phyloP scores from a whole-genome alignment of 208 protist genomes.

The Angomonas deanei region DNA sequence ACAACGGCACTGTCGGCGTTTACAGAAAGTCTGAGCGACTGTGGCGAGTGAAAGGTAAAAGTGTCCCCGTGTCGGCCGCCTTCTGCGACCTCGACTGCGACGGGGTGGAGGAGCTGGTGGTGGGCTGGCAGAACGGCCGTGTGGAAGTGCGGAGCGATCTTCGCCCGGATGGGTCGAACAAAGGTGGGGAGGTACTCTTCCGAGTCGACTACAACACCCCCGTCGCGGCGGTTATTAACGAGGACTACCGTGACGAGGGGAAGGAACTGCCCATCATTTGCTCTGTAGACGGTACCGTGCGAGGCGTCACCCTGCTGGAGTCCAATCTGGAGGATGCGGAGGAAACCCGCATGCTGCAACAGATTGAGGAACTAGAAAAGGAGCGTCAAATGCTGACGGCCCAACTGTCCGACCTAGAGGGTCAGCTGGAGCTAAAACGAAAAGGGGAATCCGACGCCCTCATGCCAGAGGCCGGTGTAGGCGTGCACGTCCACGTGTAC shows the following conservation, averaged over 20 bases:
- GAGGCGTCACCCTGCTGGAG: slow-evolving; percentile 69
- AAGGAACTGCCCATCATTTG: slow-evolving; percentile 69
- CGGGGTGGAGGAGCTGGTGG: slow-evolving; percentile 88
- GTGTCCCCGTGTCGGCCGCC: slow-evolving; percentile 65
- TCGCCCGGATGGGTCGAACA: slow-evolving; percentile 20
- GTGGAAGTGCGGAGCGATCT: slow-evolving; percentile 80
- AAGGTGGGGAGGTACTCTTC: slow-evolving; percentile 75
- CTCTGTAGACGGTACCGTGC: slow-evolving; percentile 81
- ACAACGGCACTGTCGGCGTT: slow-evolving; percentile 91
- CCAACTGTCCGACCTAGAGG: slow-evolving; percentile 69
- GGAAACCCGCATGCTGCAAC: slow-evolving; percentile 52
- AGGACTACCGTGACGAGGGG: slow-evolving; percentile 91
- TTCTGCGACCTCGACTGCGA: slow-evolving; percentile 92
- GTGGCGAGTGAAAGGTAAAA: slow-evolving; percentile 86
- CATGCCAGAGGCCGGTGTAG: slow-evolving; percentile 43
- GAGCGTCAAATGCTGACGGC: slow-evolving; percentile 70
- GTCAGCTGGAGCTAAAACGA: slow-evolving; percentile 39
- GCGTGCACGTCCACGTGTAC: slow-evolving; percentile 24
- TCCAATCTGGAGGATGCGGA: slow-evolving; percentile 31
- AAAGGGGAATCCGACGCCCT: slow-evolving; percentile 57
- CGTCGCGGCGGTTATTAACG: slow-evolving; percentile 73
- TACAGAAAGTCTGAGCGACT: slow-evolving; percentile 75
- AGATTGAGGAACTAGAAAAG: slow-evolving; percentile 57
- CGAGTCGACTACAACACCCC: slow-evolving; percentile 64
- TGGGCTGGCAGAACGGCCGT: slow-evolving; percentile 83